A percentile compares a stretch with the other conserved stretches of the same genome.
Evolutionary conservation across 805 yeast genomes (phyloP).

Genomic region (Wickerhamiella galacta): DNA sequence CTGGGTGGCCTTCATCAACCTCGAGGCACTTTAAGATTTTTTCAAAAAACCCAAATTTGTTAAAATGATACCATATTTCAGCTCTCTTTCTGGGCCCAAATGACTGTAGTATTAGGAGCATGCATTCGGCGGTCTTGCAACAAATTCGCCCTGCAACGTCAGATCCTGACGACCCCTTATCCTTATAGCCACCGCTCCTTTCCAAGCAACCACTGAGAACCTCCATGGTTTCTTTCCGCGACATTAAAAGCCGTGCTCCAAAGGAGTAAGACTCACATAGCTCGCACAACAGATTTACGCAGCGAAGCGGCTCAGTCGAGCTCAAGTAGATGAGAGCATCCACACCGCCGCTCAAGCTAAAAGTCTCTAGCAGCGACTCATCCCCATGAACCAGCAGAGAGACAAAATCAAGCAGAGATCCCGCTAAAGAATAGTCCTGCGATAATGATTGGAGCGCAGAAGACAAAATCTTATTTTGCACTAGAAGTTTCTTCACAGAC

Average conservation of each 20-base stretch:
- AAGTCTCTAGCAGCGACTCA: slow-evolving; percentile 7
- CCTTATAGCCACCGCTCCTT: background rate
- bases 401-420: slow-evolving; percentile 10
- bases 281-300: background rate
- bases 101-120: slow-evolving; percentile 9
- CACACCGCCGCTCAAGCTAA: slow-evolving; percentile 16
- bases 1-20: slow-evolving; percentile 5
- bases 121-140: slow-evolving; percentile 2
- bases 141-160: background rate
- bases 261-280: background rate
- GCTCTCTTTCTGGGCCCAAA: slow-evolving; percentile 14
- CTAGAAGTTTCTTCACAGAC: slow-evolving; percentile 6
- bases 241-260: slow-evolving; percentile 2
- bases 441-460: background rate
- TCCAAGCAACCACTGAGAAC: background rate
- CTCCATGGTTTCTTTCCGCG: background rate
- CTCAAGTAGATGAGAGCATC: background rate
- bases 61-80: slow-evolving; percentile 15
- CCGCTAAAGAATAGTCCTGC: background rate
- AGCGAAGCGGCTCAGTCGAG: slow-evolving; percentile 1
- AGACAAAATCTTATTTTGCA: slow-evolving; percentile 2
- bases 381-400: slow-evolving; percentile 8
- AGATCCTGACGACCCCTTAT: background rate
- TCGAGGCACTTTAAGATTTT: slow-evolving; percentile 8
- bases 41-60: slow-evolving; percentile 8